Conservation (phyloP, 148 eudicot genomes). For the Chenopodium formosanum region DNA sequence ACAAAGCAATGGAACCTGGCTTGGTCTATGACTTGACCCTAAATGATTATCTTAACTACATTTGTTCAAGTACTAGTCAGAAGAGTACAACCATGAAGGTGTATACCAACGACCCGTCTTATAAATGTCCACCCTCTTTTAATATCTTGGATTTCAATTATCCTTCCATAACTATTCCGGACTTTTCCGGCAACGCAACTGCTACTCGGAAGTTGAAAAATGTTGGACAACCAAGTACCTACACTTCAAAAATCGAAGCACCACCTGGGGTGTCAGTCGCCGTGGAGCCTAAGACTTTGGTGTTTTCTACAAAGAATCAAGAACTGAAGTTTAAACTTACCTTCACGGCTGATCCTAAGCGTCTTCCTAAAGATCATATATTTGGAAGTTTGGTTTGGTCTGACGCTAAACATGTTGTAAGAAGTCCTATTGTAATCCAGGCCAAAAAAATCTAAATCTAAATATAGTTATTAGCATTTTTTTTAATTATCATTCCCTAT, state of each 20-base stretch:
- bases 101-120: background rate
- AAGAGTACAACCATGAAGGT: too few species aligned
- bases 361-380: background rate
- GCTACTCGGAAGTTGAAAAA: constrained; percentile 46
- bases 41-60: background rate
- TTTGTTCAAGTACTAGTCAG: background rate
- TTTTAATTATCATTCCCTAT: too few species aligned
- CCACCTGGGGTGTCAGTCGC: constrained; percentile 27
- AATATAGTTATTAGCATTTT: too few species aligned
- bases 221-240: constrained; percentile 45
- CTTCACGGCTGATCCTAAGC: background rate
- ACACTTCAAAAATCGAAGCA: constrained; percentile 24
- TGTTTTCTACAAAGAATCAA: constrained; percentile 17
- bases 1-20: background rate
- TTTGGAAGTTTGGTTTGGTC: constrained; percentile 49
- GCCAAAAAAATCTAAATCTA: background rate
- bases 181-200: constrained; percentile 22
- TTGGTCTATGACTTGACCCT: background rate
- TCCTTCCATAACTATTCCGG: constrained; percentile 42
- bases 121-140: constrained; percentile 3
- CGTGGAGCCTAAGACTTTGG: constrained; percentile 37
- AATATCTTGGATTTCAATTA: constrained; percentile 34
- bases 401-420: constrained; percentile 45
- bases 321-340: constrained; percentile 12
- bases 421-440: constrained; percentile 50